Evolutionary conservation across 2,329 filamentous ascomycete species (phyloP), one percentile per base, ranked within the genome.

Genomic region (Chaetomium olivaceum): DNA sequence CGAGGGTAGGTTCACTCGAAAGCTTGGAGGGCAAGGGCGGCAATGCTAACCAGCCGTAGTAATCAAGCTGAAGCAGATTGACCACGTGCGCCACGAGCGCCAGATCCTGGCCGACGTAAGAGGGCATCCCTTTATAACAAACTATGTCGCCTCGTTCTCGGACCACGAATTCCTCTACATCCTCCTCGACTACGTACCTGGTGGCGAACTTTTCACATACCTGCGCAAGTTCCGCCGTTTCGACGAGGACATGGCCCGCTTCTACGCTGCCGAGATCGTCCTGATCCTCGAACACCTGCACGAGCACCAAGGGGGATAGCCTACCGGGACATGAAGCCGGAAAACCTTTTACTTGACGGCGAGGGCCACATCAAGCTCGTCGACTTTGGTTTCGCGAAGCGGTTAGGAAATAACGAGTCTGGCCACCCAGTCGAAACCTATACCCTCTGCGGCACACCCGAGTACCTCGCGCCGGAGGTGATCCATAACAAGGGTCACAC

Each of bases 331-430:
- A 79, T 94, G 71, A 94, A 94, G 77, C 91, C 91, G 1, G 91
- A 94, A 77, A 94, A 95, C 76, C 85, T 94, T 46, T 81, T 94
- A 61, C 84, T 94, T 29, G 91, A 94, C 74, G 86, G 83, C 56
- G 85, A 92, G 36, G 91, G 91, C 2, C 91, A 94, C 77, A 87
- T 94, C 72, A 92, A 92, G 77, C 82, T 94, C 58, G 91, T 94
- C 4, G 91, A 94, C 77, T 94, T 94, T 80, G 91, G 91, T 12
- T 94, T 94, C 74, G 91, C 91, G 54, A 94, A 94, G 81, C 87
- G 90, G 68, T 82, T 94, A 27, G 89, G 90, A 46, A 80, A 81
- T 70, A 78, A 78, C 62, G 79, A 80, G 55, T 79, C 81, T 55
- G 70, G 71, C 25, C 77, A 78, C 36, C 81, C 82, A 6, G 80